Evolutionary conservation across 139 green algal species (phyloP), one percentile per base, ranked within the genome.

Genomic region (Pycnococcus provasolii): DNA sequence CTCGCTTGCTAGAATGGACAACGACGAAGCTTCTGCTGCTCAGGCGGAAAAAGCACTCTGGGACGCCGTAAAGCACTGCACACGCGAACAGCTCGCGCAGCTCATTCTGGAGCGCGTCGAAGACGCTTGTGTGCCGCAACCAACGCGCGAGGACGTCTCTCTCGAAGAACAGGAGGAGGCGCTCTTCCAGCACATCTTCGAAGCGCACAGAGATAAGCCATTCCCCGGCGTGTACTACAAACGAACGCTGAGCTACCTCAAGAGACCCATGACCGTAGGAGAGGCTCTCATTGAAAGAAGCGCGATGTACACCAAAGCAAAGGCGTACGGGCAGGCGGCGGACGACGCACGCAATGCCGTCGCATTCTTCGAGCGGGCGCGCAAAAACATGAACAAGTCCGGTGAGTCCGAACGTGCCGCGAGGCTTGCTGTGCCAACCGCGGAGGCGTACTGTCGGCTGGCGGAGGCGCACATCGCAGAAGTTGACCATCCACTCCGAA

Each of bases 401-500:
- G 26, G 26, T 26, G 26, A 26, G 26, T 26, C 26, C 26, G 26
- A 26, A 26, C 26, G 26, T 42, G 45, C 66, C 42, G 37, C 51
- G 71, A 51, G 48, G 48, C 48, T 9, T 37, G 48, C 9, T 9
- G 57, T 55, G 57, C 39, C 9, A 13, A n/a, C 9, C 9, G 67
- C 73, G 1, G 39, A 4, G 0, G 76, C 74, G 0, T 79, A 75
- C 37, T 9, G 47, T 9, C 42, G 45, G 13, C 64, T 79, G 43
- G 79, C 68, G 0, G 2, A 71, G 4, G 79, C 68, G 0, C 68
- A 53, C 43, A 26, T 78, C 62, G 77, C 79, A 5, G 77, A 79
- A 54, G 39, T 42, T 0, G 50, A 64, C 0, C 79, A 84, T 50
- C 15, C 67, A 0, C 77, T 84, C 65, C 51, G 62, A 5, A 68